phyloP scores from a whole-genome alignment of 1,284 basidiomycete species.

The Pseudozyma tsukubaensis region DNA sequence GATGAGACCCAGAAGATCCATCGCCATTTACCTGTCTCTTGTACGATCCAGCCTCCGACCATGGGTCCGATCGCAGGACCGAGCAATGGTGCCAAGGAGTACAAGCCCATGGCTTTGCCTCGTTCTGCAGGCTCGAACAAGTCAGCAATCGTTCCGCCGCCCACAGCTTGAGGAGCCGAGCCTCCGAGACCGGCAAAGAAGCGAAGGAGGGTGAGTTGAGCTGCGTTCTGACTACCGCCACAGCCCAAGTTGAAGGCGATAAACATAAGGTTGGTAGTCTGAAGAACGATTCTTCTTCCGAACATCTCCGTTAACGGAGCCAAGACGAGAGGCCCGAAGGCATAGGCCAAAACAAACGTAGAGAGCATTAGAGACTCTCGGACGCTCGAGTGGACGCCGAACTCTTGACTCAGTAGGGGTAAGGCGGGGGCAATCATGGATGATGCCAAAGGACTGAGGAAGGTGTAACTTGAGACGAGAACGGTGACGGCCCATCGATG shows the following conservation, averaged over 20 bases:
- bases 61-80: constrained; percentile 56
- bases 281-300: constrained; percentile 64
- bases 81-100: constrained; percentile 72
- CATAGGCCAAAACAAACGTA: constrained; percentile 59
- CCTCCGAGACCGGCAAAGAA: constrained; percentile 77
- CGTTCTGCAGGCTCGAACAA: constrained; percentile 77
- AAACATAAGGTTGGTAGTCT: constrained; percentile 56
- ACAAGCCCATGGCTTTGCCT: constrained; percentile 78
- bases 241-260: constrained; percentile 64
- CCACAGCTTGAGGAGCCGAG: constrained; percentile 71
- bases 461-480: constrained; percentile 57
- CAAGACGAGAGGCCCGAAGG: constrained; percentile 55
- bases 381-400: constrained; percentile 41
- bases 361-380: constrained; percentile 53
- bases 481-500: constrained; percentile 76
- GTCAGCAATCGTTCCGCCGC: constrained; percentile 73
- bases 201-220: constrained; percentile 72
- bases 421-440: constrained; percentile 65
- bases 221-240: constrained; percentile 39
- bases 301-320: constrained; percentile 74
- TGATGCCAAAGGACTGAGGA: constrained; percentile 59
- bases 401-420: constrained; percentile 43
- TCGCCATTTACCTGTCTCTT: constrained; percentile 43
- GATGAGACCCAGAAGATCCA: constrained; percentile 56
- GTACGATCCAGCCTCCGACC: constrained; percentile 52